A percentile compares a stretch with the other conserved stretches of the same genome.
Conservation (phyloP, 23 red algal species). For the Pyropia haitanensis region DNA sequence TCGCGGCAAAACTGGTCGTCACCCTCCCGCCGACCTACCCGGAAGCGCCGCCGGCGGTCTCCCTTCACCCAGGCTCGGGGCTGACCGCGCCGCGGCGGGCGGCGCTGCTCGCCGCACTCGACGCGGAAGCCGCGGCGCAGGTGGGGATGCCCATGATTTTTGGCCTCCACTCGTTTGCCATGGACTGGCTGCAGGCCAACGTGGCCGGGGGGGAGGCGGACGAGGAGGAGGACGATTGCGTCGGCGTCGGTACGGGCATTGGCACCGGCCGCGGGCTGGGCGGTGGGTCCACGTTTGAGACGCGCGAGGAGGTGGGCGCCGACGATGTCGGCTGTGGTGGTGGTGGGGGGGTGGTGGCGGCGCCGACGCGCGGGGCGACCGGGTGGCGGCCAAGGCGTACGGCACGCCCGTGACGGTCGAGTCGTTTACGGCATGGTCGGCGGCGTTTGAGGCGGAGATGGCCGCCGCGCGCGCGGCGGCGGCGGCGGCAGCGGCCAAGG, state of each 20-base stretch:
- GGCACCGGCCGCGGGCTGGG: neutral
- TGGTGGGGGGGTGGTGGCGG: too few relatives aligned
- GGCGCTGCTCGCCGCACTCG: conserved; percentile 25
- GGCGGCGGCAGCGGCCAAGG: neutral
- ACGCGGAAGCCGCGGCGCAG: conserved; percentile 15
- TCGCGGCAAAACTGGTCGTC: conserved; percentile 19
- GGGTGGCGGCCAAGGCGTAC: conserved; percentile 37
- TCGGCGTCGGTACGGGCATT: too few relatives aligned
- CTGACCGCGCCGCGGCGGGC: conserved; percentile 29
- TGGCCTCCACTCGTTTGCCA: conserved; percentile 33
- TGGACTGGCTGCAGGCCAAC: conserved; percentile 42
- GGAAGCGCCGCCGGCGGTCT: conserved; percentile 19
- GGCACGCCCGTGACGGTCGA: conserved; percentile 72
- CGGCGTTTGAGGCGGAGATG: conserved; percentile 35
- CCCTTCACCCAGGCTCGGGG: conserved; percentile 36
- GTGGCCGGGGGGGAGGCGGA: conserved; percentile 19
- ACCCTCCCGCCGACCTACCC: conserved; percentile 46
- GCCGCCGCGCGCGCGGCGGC: neutral
- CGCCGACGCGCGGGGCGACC: neutral
- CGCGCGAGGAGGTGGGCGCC: conserved; percentile 28
- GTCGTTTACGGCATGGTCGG: conserved; percentile 39
- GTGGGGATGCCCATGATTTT: conserved; percentile 45
- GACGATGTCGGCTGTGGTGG: conserved; percentile 9
- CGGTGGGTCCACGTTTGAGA: conserved; percentile 48
- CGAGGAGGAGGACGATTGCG: conserved; percentile 18